Evolutionary conservation across 1,139 yeast genomes (phyloP), one percentile per base, ranked within the genome.

Genomic region (Geotrichum citri-aurantii): DNA sequence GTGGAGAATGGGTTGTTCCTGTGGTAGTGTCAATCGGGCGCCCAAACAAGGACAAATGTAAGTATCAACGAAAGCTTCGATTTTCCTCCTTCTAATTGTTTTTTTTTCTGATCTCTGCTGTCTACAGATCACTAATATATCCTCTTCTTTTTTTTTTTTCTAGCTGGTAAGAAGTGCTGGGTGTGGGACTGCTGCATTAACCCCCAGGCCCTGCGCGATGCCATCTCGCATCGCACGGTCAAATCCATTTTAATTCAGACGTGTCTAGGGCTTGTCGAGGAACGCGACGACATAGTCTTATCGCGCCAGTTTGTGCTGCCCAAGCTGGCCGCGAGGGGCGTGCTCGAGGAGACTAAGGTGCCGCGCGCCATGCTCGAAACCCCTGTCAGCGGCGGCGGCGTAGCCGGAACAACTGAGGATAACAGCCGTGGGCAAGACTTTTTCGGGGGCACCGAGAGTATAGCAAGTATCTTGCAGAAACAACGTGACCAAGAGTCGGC

Each of bases 1-100:
- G 83, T 48, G 85, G 85, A 65, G 78, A 84, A 66, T 90, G 96
- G 96, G 92, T 87, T 62, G 86, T 90, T 2, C 97, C 97, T 0
- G 82, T 90, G 10, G 79, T 87, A 0, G 81, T 88, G 0, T 83
- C 92, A 0, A 74, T 77, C 0, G 80, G 80, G 58, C 70, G 84
- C 19, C 65, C 67, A 11, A 85, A 80, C 48, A 71, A 63, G 19
- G 97, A 91, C 68, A 89, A 89, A 52, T 29, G 57, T 55, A 37
- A 48, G 55, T 40, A 46, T 19, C 26, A 53, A 27, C 19, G 33
- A 17, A 29, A 42, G 27, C 11, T 29, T n/a, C n/a, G n/a, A n/a
- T n/a, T 48, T 10, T 48, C 11, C 33, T 48, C 8, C 12, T 3
- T 27, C 27, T 52, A 12, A 4, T 44, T 19, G 40, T 27, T 29